Conservation (phyloP, 768 basidiomycete genomes). For the Lactifluus pinguis region DNA sequence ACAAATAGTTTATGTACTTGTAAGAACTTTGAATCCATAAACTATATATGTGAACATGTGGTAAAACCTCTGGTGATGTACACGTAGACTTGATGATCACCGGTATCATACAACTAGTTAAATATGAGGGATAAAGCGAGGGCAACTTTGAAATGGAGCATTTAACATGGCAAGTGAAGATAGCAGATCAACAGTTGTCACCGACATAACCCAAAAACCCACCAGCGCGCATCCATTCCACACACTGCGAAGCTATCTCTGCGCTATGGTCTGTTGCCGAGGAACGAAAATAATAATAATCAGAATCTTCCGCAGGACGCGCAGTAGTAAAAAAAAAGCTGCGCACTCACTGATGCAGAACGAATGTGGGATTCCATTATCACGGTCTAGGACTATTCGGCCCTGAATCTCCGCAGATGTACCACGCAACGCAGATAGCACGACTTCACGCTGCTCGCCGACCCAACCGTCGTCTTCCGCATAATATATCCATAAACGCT, state of each 20-base stretch:
- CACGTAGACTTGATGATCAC: no score
- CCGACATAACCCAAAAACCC: constrained; percentile 1
- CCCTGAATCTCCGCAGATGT: constrained; percentile 28
- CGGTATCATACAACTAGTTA: no score
- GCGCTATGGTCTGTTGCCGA: constrained; percentile 31
- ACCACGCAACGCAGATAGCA: constrained; percentile 28
- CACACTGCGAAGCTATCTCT: constrained; percentile 40
- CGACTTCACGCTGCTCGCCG: constrained; percentile 39
- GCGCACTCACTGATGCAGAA: constrained; percentile 2
- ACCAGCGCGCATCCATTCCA: constrained; percentile 31
- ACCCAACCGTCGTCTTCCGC: constrained; percentile 64
- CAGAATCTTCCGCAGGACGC: background rate
- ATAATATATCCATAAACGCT: constrained; percentile 46
- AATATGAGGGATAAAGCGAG: no score
- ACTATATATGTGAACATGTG: no score
- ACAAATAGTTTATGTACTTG: no score
- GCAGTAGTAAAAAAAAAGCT: background rate
- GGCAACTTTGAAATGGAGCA: no score
- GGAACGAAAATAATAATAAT: background rate
- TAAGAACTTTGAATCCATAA: no score
- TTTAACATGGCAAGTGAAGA: no score
- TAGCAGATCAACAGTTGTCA: background rate
- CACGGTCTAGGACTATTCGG: constrained; percentile 35
- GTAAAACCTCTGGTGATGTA: no score
- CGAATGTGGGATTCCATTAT: background rate